phyloP scores from a whole-genome alignment of 75 land plant genomes.

The Azolla pinnata region DNA sequence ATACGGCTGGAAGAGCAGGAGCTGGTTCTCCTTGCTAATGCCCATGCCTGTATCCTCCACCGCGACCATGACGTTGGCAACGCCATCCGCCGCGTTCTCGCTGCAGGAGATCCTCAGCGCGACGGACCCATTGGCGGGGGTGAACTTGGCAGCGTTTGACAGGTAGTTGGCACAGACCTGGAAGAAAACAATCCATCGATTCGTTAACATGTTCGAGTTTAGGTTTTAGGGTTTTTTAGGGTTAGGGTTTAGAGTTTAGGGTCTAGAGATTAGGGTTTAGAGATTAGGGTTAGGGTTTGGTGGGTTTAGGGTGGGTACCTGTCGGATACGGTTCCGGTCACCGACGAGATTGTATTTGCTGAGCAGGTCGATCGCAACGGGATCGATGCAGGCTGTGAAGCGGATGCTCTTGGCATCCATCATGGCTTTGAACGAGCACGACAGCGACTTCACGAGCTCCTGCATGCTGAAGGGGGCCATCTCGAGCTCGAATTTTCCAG shows the following conservation, averaged over 20 bases:
- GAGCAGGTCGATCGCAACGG: conserved; percentile 15
- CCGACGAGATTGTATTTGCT: conserved; percentile 23
- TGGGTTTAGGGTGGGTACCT: background rate
- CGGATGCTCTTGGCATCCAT: conserved; percentile 23
- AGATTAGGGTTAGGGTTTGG: too few species aligned
- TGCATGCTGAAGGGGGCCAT: conserved; percentile 29
- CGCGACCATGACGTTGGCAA: conserved; percentile 16
- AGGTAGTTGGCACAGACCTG: conserved; percentile 27
- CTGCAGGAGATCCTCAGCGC: conserved; percentile 7
- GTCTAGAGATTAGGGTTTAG: background rate
- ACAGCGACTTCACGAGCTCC: conserved; percentile 25
- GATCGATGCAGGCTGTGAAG: conserved; percentile 22
- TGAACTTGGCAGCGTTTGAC: conserved; percentile 34
- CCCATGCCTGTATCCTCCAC: conserved; percentile 41
- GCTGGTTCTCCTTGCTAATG: conserved; percentile 24
- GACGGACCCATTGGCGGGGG: conserved; percentile 26
- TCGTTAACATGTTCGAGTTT: background rate
- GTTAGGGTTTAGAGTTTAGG: background rate
- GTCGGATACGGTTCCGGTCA: conserved; percentile 33
- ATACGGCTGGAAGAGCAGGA: conserved; percentile 29
- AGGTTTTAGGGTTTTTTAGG: background rate
- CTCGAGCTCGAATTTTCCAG: conserved; percentile 30
- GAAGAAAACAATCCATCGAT: background rate
- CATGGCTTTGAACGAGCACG: conserved; percentile 27
- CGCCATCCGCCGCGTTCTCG: background rate